These are phyloP conservation scores for Flaveria linearis DNA, from an alignment of 129 eudicot genomes.

Conservation along the genomic window DNA sequence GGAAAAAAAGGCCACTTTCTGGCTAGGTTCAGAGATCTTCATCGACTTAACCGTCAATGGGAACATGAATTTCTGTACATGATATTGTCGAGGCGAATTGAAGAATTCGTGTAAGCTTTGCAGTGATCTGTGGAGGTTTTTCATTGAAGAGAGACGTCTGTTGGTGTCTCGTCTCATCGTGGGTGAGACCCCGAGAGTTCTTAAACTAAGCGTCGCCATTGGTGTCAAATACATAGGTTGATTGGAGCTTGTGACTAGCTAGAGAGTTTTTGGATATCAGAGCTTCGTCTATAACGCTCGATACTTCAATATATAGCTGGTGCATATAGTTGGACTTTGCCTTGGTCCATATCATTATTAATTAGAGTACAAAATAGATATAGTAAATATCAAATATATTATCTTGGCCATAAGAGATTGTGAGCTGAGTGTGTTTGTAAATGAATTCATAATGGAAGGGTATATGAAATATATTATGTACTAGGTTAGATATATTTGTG, in stretches of 20 bases:
- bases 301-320: background rate
- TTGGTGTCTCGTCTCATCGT: background rate
- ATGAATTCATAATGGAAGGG: too few relatives aligned
- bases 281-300: background rate
- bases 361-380: background rate
- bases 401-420: background rate
- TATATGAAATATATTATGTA: too few relatives aligned
- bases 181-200: background rate
- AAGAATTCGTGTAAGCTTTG: background rate
- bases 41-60: background rate
- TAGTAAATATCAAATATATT: background rate
- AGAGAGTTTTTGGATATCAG: background rate
- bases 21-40: background rate
- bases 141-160: background rate
- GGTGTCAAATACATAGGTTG: background rate
- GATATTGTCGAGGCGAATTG: background rate
- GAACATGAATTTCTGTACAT: background rate
- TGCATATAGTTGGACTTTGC: background rate
- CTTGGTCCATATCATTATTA: background rate
- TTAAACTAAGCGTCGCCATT: background rate
- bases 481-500: too few relatives aligned
- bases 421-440: too few relatives aligned
- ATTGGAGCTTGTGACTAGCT: background rate
- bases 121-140: background rate
- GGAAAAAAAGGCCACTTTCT: background rate